Base-by-base conservation (phyloP, 257 asterid genomes). In the Lithospermum erythrorhizon region DNA sequence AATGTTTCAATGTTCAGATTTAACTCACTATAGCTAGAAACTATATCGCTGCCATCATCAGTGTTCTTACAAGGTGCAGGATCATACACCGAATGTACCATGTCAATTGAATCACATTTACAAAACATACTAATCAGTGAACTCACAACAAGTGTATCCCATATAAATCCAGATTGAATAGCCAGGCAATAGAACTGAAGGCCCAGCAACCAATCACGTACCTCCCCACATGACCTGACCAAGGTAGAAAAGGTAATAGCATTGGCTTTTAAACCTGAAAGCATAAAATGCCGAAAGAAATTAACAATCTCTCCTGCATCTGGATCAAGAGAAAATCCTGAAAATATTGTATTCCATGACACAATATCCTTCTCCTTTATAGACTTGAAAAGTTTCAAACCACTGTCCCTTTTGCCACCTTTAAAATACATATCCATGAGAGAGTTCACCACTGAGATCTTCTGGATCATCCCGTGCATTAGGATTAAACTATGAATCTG, bases 291-390 rank as follows among this genome's bases (percentile, higher is more conserved):
- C 5, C 17, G 16, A 41, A 41, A 41, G 16, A 41, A 41, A 41
- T 1, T 14, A 5, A 41, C 90, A 32, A 65, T 79, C 65, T 72
- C 88, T 0, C 17, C 49, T 13, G 18, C 49, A 41, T 11, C 49
- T 11, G 49, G 49, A 14, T 41, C 49, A 13, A 41, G 49, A 41
- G 49, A 41, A 13, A 41, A 41, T 9, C 49, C 49, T 41, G 49
- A 41, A 41, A 41, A 41, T 41, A 41, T 11, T 17, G 15, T 41
- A 48, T 66, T 66, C 70, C 70, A 66, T 21, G 70, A 66, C 8
- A 66, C 70, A 21, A 66, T 13, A 21, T 66, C 70, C 57, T 58
- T 66, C n/a, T 58, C 56, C 24, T 22, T 19, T 47, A 66, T 58
- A 45, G 45, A 21, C 16, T 48, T 30, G 32, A 66, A 66, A 47